Base-by-base conservation (phyloP, 257 asterid genomes). In the Anisodus tanguticus region DNA sequence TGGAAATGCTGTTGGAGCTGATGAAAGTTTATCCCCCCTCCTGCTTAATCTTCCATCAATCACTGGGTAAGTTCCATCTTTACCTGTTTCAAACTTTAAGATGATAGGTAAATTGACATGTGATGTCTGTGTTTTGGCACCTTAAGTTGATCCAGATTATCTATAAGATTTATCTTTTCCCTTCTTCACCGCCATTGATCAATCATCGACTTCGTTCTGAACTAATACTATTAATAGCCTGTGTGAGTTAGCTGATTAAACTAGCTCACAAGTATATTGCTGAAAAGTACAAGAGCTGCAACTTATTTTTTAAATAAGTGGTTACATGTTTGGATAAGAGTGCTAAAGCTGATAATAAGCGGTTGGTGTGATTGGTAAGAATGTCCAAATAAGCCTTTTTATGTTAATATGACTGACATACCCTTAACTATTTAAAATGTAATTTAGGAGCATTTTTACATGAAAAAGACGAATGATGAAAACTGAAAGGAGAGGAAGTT, bases 1-100 rank as follows among this genome's bases (percentile, higher is more conserved):
- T 87, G 99, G 98, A 82, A 91, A 88, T 87, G 93, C 94, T 81
- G 86, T 93, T 83, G 96, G 94, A 16, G 92, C 87, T 63, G 95
- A 92, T 87, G 97, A 93, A 83, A 92, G 86, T 89, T 67, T 95
- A 83, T 93, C 98, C 81, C 88, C 94, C 49, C 90, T 95, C 82
- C 90, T 95, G 58, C 91, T 94, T 72, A 93, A 91, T 86, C 98
- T 94, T 87, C 98, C 98, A 66, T 93, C 97, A 92, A 92, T 95
- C 94, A 95, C 99, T 89, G 99, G 98, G 99, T 95, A 94, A 86
- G 98, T 96, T 76, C 22, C 81, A 22, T 26, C 49, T 37, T 66
- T 67, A 67, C 90, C 51, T 51, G 81, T 51, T 51, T 51, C 53
- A 13, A 41, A 39, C 77, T 68, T 68, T 45, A 76, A 51, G 26